Base-by-base conservation (phyloP, 108 stramenopile species). In the Bacterosira constricta region DNA sequence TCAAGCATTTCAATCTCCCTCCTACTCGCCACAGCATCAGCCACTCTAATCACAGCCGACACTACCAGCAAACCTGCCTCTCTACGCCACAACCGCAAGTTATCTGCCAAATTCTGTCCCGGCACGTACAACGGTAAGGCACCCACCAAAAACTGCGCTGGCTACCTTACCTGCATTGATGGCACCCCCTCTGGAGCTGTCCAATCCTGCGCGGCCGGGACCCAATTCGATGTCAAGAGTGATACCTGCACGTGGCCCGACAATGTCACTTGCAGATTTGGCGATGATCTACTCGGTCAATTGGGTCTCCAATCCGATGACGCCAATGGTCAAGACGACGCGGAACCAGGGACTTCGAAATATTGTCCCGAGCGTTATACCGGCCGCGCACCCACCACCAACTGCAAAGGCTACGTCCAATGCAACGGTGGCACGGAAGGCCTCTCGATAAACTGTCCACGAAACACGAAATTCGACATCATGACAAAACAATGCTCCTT, bases 241-340 rank as follows among this genome's bases (percentile, higher is more conserved):
- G 52, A 46, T 11, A 72, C 58, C 21, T 72, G 71, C 62, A 72
- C 54, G 51, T 72, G 71, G 71, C 71, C 71, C 41, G 23, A 21
- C 6, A 30, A 8, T 3, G 62, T 72, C 21, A 30, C n/a, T 8
- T 67, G 66, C 31, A 30, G 8, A 1, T 25, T 34, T 36, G 47
- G 5, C 0, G 59, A n/a, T n/a, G n/a, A n/a, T n/a, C n/a, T n/a
- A n/a, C n/a, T n/a, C n/a, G n/a, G n/a, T n/a, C n/a, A 51, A 3
- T 42, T 15, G 9, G 57, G 27, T 18, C 42, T 36, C 0, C 49
- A 62, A 8, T 34, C 21, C 1, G 26, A 31, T 1, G 30, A 51
- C 36, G 49, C 47, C 29, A 37, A 27, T 20, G 70, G 55, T 17
- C 23, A 46, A 7, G 29, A 35, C 9, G 30, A 18, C 23, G 18